phyloP scores from a whole-genome alignment of 352 stramenopile species.

The Elongisporangium prolatum region DNA sequence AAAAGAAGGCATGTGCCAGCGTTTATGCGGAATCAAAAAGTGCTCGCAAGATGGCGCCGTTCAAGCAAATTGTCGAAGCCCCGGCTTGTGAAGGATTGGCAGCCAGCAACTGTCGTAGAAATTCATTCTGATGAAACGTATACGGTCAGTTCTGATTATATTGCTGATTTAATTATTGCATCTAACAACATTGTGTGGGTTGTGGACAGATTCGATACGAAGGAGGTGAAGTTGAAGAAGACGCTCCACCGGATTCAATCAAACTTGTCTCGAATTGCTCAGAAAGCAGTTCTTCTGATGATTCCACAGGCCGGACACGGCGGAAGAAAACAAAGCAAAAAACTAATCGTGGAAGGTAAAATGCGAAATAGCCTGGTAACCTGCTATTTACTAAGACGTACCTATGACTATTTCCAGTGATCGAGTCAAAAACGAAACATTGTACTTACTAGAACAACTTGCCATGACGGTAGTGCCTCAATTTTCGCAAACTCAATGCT shows the following conservation, averaged over 20 bases:
- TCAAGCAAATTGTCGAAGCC: conserved; percentile 35
- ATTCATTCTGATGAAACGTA: conserved; percentile 34
- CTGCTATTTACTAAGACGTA: not conserved
- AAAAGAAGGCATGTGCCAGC: conserved; percentile 4
- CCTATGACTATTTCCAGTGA: not conserved
- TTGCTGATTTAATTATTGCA: conserved; percentile 2
- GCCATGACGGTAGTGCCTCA: conserved; percentile 45
- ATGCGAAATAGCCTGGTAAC: not conserved
- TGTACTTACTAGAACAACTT: conserved; percentile 64
- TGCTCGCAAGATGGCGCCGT: conserved; percentile 30
- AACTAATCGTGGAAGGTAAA: conserved; percentile 4
- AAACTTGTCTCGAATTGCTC: conserved; percentile 2
- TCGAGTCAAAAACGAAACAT: conserved; percentile 27
- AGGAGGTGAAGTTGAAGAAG: conserved; percentile 47
- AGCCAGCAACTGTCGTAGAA: conserved; percentile 23
- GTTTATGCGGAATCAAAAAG: conserved; percentile 27
- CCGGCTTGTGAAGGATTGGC: conserved; percentile 19
- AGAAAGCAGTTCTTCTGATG: not conserved
- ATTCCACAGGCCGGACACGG: not conserved
- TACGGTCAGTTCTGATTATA: conserved; percentile 25
- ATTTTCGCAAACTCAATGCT: not conserved
- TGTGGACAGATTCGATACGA: conserved; percentile 43
- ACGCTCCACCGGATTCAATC: conserved; percentile 31
- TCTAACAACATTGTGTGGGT: not conserved
- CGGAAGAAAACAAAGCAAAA: conserved; percentile 9